Conservation (phyloP, 1,284 basidiomycete genomes). For the Cryptococcus wingfieldii region DNA sequence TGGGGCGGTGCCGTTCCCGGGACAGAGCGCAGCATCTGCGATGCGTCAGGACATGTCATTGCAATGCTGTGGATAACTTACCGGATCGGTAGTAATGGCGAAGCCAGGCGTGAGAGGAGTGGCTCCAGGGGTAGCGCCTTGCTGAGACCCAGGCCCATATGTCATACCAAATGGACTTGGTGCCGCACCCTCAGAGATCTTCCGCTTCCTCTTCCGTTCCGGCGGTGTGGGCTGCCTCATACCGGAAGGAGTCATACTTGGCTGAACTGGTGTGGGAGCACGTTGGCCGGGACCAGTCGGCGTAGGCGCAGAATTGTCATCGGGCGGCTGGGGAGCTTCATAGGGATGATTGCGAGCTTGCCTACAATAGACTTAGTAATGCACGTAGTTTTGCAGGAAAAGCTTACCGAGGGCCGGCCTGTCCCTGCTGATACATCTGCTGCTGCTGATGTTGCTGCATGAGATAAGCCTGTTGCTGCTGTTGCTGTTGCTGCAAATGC, state of each 20-base stretch:
- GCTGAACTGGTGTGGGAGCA: not conserved
- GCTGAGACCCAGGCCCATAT: slow-evolving; percentile 17
- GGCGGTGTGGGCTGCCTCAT: slow-evolving; percentile 25
- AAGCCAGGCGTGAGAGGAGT: not conserved
- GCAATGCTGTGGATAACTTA: slow-evolving; percentile 2
- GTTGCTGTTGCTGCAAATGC: slow-evolving; percentile 13
- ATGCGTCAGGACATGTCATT: slow-evolving; percentile 10
- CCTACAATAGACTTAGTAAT: not conserved
- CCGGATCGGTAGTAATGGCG: not conserved
- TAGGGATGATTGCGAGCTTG: not conserved
- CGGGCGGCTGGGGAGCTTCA: not conserved
- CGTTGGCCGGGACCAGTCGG: not conserved
- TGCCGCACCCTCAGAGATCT: slow-evolving; percentile 37
- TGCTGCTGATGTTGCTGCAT: slow-evolving; percentile 5
- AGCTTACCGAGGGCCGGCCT: not conserved
- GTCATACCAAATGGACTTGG: slow-evolving; percentile 28
- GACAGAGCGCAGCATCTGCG: not conserved
- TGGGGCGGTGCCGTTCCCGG: slow-evolving; percentile 3
- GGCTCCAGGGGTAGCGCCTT: not conserved
- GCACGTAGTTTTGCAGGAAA: not conserved
- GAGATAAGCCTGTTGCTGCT: slow-evolving; percentile 12
- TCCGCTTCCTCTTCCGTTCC: slow-evolving; percentile 37
- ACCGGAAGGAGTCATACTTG: not conserved
- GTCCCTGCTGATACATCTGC: not conserved
- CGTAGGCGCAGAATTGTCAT: not conserved